These are phyloP conservation scores for Chlamydomonas urium DNA, from an alignment of 139 green algal genomes.

Conservation along the genomic window DNA sequence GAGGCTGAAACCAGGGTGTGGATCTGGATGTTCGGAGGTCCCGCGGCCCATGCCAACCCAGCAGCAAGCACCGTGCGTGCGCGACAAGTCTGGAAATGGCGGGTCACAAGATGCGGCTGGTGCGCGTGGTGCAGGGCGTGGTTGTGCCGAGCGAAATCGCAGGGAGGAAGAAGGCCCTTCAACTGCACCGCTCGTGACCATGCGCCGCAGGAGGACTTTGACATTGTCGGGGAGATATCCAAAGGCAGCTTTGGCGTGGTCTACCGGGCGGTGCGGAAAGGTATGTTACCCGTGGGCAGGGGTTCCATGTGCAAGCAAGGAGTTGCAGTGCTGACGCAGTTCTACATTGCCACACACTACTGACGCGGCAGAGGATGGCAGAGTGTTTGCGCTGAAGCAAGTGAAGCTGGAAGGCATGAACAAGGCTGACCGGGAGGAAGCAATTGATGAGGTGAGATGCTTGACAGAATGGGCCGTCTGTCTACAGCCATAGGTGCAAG, in stretches of 20 bases:
- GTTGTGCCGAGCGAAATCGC: no score
- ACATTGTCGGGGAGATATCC: conserved; percentile 35
- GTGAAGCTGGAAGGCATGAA: conserved; percentile 61
- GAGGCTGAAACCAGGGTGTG: no score
- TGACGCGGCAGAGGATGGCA: conserved; percentile 50
- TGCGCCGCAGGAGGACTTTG: conserved; percentile 48
- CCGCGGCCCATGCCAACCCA: no score
- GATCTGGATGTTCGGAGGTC: no score
- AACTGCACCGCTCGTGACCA: not conserved
- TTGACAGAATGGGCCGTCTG: no score
- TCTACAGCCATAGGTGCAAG: no score
- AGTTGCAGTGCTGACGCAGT: no score
- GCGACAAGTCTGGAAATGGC: no score
- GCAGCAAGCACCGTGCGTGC: no score
- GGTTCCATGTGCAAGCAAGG: conserved; percentile 5
- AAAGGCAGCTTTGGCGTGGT: conserved; percentile 65
- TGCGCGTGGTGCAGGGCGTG: not conserved
- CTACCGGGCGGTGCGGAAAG: conserved; percentile 45
- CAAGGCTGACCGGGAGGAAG: conserved; percentile 48
- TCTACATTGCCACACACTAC: no score
- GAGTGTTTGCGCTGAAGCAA: conserved; percentile 64
- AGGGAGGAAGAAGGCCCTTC: no score
- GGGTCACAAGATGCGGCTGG: not conserved
- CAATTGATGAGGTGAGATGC: conserved; percentile 59
- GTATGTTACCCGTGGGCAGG: conserved; percentile 25